Evolutionary conservation across 306 rosid species (phyloP).

Genomic region (Amphicarpaea edgeworthii): DNA sequence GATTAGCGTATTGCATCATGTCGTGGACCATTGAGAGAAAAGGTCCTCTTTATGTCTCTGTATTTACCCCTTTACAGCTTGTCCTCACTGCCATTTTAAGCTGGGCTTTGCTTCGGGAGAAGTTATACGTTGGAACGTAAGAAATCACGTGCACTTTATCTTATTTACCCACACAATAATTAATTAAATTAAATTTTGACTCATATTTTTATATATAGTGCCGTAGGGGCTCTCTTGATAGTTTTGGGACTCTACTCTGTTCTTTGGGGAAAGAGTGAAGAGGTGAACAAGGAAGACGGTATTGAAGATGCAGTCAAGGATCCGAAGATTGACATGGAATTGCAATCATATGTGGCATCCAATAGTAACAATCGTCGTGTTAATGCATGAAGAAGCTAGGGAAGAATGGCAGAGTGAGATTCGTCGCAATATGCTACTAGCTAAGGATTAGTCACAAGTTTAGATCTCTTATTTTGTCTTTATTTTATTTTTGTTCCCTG

Average conservation of each 20-base stretch:
- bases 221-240: conserved; percentile 64
- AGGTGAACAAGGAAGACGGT: conserved; percentile 40
- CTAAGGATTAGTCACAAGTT: background rate
- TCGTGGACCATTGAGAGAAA: conserved; percentile 84
- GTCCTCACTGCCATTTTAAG: conserved; percentile 72
- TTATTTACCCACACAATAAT: background rate
- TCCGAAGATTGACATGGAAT: conserved; percentile 48
- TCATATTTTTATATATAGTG: conserved; percentile 50
- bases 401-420: background rate
- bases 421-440: background rate
- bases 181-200: background rate
- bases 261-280: conserved; percentile 83
- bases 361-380: conserved; percentile 21
- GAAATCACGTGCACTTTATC: conserved; percentile 22
- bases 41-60: conserved; percentile 83
- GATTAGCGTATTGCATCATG: conserved; percentile 61
- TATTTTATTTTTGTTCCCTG: background rate
- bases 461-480: background rate
- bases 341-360: conserved; percentile 39
- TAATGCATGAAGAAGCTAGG: background rate
- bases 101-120: conserved; percentile 77
- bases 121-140: conserved; percentile 79
- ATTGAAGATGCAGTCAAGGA: background rate
- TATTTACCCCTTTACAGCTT: conserved; percentile 73
- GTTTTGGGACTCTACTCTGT: conserved; percentile 75